Evolutionary conservation across 2,329 filamentous ascomycete species (phyloP).

Genomic region (Ophiostoma sp.): DNA sequence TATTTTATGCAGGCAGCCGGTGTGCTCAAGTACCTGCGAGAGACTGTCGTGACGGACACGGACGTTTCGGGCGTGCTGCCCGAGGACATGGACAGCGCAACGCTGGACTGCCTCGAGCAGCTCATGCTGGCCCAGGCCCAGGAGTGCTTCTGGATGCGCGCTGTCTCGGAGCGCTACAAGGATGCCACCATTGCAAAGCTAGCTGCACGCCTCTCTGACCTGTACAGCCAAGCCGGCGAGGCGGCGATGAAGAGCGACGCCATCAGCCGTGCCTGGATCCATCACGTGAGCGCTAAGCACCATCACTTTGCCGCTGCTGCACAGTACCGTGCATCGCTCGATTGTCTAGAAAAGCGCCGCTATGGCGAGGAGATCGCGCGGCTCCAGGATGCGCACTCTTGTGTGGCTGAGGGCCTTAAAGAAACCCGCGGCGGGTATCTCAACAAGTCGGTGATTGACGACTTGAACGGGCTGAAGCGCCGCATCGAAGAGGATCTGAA

Average conservation of each 20-base stretch:
- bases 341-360: constrained; percentile 85
- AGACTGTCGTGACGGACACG: constrained; percentile 72
- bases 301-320: constrained; percentile 95
- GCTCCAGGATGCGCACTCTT: constrained; percentile 72
- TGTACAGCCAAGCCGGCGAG: constrained; percentile 80
- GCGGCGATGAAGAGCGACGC: constrained; percentile 82
- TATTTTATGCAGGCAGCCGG: constrained; percentile 87
- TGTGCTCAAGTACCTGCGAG: constrained; percentile 72
- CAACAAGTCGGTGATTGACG: constrained; percentile 72
- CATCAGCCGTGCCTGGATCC: constrained; percentile 92
- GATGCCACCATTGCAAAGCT: constrained; percentile 88
- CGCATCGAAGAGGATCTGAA: constrained; percentile 83
- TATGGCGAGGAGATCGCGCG: constrained; percentile 95
- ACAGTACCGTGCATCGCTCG: constrained; percentile 84
- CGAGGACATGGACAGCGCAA: constrained; percentile 91
- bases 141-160: constrained; percentile 97
- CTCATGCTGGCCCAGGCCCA: constrained; percentile 88
- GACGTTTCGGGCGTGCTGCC: constrained; percentile 72
- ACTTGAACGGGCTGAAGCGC: constrained; percentile 75
- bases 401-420: constrained; percentile 71
- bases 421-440: constrained; percentile 61
- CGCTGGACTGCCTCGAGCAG: constrained; percentile 74
- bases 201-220: constrained; percentile 80
- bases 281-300: constrained; percentile 94
- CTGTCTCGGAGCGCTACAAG: constrained; percentile 88